Evolutionary conservation across 2,329 filamentous ascomycete genomes (phyloP).

Genomic region (Diaporthe citriasiana): DNA sequence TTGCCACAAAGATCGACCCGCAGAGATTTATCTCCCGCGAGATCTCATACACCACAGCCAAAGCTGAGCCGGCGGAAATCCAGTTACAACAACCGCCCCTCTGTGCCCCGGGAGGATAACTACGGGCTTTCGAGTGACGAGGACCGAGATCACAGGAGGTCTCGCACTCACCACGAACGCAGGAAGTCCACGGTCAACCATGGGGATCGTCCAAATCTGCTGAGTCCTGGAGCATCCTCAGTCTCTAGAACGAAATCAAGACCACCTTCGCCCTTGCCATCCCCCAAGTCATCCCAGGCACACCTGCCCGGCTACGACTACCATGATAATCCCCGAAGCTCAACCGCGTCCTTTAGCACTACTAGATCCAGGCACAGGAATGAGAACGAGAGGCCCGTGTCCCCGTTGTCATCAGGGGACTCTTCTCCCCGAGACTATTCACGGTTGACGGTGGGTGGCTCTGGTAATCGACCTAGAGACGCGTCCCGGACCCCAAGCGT

Average conservation of each 20-base stretch:
- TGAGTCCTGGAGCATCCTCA: slow-evolving; percentile 41
- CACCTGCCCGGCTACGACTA: slow-evolving; percentile 28
- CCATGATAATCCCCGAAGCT: slow-evolving; percentile 26
- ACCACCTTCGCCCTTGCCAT: slow-evolving; percentile 53
- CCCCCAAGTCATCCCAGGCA: slow-evolving; percentile 46
- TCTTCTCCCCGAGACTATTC: slow-evolving; percentile 48
- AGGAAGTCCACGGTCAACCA: slow-evolving; percentile 55
- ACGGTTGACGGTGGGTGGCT: slow-evolving; percentile 17
- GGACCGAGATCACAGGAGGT: slow-evolving; percentile 47
- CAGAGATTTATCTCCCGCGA: slow-evolving; percentile 51
- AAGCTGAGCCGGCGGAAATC: slow-evolving; percentile 49
- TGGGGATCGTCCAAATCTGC: slow-evolving; percentile 49
- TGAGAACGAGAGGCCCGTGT: slow-evolving; percentile 45
- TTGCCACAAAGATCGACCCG: slow-evolving; percentile 49
- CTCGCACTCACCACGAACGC: slow-evolving; percentile 49
- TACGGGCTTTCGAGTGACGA: slow-evolving; percentile 58
- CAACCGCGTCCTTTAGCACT: slow-evolving; percentile 28
- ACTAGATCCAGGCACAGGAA: slow-evolving; percentile 41
- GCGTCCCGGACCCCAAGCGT: slow-evolving; percentile 50
- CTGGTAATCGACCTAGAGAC: slow-evolving; percentile 39
- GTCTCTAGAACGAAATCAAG: slow-evolving; percentile 51
- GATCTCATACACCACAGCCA: slow-evolving; percentile 44
- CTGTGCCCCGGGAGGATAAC: slow-evolving; percentile 50
- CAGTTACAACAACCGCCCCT: slow-evolving; percentile 47
- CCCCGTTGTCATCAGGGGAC: slow-evolving; percentile 49